Percentiles rank a stretch among this genome's conserved stretches.
phyloP scores from a whole-genome alignment of 768 basidiomycete genomes.

The Russula abietina region DNA sequence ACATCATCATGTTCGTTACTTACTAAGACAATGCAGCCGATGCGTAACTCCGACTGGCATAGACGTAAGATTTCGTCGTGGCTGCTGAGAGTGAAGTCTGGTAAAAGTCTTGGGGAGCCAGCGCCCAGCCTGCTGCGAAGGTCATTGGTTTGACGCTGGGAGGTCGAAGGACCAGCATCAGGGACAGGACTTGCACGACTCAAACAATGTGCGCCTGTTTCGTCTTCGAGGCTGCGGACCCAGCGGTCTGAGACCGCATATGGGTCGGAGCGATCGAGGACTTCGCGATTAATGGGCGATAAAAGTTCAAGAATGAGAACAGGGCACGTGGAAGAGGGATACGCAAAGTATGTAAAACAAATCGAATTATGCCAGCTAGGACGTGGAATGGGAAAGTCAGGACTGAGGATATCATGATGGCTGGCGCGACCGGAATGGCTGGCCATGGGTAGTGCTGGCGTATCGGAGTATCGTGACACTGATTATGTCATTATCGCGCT shows the following conservation, averaged over 20 bases:
- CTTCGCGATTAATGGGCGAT: constrained; percentile 33
- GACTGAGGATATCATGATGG: constrained; percentile 31
- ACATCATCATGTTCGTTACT: constrained; percentile 90
- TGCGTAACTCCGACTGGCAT: constrained; percentile 64
- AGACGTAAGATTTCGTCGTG: constrained; percentile 74
- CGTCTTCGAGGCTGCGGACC: constrained; percentile 77
- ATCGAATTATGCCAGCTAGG: constrained; percentile 53
- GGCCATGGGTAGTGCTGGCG: neutral
- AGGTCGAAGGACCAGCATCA: constrained; percentile 41
- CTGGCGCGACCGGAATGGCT: neutral
- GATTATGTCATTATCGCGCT: constrained; percentile 17
- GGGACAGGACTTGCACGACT: constrained; percentile 36
- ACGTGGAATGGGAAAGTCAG: constrained; percentile 56
- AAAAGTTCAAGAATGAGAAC: constrained; percentile 45
- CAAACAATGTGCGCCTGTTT: constrained; percentile 68
- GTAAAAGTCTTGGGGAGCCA: constrained; percentile 50
- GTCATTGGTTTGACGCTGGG: constrained; percentile 34
- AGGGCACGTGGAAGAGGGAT: constrained; percentile 53
- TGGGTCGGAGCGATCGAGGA: constrained; percentile 37
- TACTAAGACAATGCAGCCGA: constrained; percentile 77
- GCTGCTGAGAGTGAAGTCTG: constrained; percentile 72
- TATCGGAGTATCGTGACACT: too few relatives aligned
- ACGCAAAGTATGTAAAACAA: constrained; percentile 59
- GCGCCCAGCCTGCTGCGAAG: constrained; percentile 26
- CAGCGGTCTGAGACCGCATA: constrained; percentile 64